A percentile compares a stretch with the other conserved stretches of the same genome.
These are phyloP conservation scores for Neurospora sp. DNA, from an alignment of 495 filamentous ascomycete genomes.

Conservation along the genomic window DNA sequence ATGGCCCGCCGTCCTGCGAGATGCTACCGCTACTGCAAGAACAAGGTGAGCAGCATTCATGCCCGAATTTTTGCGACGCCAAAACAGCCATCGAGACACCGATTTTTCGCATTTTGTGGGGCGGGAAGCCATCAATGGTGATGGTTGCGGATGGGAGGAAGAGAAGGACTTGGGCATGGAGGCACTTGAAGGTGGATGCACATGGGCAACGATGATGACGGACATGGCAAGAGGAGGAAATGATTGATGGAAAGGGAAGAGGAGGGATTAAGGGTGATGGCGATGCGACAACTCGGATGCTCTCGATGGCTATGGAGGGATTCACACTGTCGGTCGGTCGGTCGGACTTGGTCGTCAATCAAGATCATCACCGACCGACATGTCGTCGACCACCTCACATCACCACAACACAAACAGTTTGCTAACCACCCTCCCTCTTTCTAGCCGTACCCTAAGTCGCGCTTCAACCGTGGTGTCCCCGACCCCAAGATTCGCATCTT, in stretches of 20 bases:
- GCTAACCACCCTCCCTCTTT: slow-evolving; percentile 25
- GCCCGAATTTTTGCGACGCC: slow-evolving; percentile 4
- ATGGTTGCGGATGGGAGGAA: background rate
- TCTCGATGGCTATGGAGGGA: background rate
- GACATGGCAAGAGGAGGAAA: background rate
- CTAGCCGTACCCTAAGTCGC: slow-evolving; percentile 96
- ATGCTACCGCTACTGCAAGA: slow-evolving; percentile 99
- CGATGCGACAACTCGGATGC: background rate
- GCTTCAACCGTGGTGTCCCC: slow-evolving; percentile 99
- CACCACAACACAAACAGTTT: background rate
- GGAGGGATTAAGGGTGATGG: background rate
- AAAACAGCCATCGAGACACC: background rate
- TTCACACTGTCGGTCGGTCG: background rate
- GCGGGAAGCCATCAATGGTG: background rate
- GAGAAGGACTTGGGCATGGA: background rate
- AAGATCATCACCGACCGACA: background rate
- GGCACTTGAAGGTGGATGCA: background rate
- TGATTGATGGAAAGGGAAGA: background rate
- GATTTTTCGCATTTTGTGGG: background rate
- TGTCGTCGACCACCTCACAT: background rate
- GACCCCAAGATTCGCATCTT: slow-evolving; percentile 99
- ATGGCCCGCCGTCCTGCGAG: slow-evolving; percentile 98
- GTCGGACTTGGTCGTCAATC: background rate
- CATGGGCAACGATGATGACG: background rate
- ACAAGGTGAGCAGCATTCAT: slow-evolving; percentile 67